Percentiles rank a stretch among this genome's conserved stretches.
Conservation (phyloP, 306 rosid genomes). For the Medicago arabica region DNA sequence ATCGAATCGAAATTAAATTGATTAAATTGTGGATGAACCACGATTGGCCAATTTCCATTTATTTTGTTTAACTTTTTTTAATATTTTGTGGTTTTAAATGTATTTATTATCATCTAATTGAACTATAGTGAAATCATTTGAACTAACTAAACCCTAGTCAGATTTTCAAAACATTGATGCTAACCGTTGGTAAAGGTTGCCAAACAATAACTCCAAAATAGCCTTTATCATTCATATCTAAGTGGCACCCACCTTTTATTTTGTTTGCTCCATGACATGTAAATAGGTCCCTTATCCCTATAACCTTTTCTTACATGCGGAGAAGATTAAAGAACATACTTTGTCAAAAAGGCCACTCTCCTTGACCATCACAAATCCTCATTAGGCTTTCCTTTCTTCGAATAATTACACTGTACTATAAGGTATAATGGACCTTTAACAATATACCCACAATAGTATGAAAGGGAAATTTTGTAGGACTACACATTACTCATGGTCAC, state of each 20-base stretch:
- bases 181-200: constrained; percentile 18
- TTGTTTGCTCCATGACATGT: constrained; percentile 41
- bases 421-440: constrained; percentile 39
- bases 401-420: constrained; percentile 37
- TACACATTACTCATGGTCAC: constrained; percentile 45
- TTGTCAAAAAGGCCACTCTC: constrained; percentile 42
- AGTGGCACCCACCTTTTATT: constrained; percentile 53
- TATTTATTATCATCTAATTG: no score
- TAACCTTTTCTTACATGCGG: constrained; percentile 30
- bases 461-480: constrained; percentile 27
- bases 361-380: constrained; percentile 43
- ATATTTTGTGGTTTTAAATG: no score
- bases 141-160: no score
- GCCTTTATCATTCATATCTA: constrained; percentile 50
- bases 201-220: constrained; percentile 53
- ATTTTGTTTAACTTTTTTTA: no score
- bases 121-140: no score
- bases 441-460: constrained; percentile 15
- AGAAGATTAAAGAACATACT: constrained; percentile 43
- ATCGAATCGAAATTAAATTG: neutral
- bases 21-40: neutral
- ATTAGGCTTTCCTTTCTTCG: constrained; percentile 25
- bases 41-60: no score
- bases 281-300: constrained; percentile 50
- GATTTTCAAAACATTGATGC: neutral